Evolutionary conservation across 768 basidiomycete species (phyloP).

Genomic region (Lactarius evosmus): DNA sequence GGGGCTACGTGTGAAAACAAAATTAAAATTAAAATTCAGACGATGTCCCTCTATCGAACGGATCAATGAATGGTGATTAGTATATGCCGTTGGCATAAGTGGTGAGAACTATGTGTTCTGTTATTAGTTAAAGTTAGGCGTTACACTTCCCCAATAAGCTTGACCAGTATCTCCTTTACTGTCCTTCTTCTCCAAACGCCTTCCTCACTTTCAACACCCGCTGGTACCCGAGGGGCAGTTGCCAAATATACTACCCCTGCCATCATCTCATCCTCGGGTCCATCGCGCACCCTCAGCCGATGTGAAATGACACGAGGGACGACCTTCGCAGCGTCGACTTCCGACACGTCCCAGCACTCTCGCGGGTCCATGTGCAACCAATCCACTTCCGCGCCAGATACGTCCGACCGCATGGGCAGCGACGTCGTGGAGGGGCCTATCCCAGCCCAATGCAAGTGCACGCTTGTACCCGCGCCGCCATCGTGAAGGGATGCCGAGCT

Average conservation of each 20-base stretch:
- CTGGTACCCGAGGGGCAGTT: slow-evolving; percentile 27
- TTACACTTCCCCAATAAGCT: slow-evolving; percentile 52
- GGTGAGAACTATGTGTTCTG: background rate
- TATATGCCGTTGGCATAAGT: too few relatives aligned
- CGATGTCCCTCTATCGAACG: too few relatives aligned
- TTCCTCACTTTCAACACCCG: slow-evolving; percentile 24
- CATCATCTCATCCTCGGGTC: slow-evolving; percentile 67
- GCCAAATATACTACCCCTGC: slow-evolving; percentile 62
- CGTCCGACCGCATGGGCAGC: slow-evolving; percentile 1
- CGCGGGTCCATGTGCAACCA: slow-evolving; percentile 30
- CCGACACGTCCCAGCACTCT: slow-evolving; percentile 55
- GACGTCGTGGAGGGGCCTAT: background rate
- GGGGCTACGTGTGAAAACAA: too few relatives aligned
- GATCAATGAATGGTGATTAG: too few relatives aligned
- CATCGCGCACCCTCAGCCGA: slow-evolving; percentile 65
- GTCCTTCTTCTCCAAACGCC: slow-evolving; percentile 45
- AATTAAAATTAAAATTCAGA: too few relatives aligned
- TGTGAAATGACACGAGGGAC: slow-evolving; percentile 73
- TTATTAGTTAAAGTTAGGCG: background rate
- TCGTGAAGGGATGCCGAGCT: slow-evolving; percentile 12
- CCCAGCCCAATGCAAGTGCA: slow-evolving; percentile 13
- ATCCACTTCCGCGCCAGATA: background rate
- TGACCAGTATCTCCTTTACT: slow-evolving; percentile 64
- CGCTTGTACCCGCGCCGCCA: background rate
- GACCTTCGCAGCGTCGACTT: slow-evolving; percentile 71